Evolutionary conservation across 495 filamentous ascomycete species (phyloP).

Genomic region (Penicillium canariense): DNA sequence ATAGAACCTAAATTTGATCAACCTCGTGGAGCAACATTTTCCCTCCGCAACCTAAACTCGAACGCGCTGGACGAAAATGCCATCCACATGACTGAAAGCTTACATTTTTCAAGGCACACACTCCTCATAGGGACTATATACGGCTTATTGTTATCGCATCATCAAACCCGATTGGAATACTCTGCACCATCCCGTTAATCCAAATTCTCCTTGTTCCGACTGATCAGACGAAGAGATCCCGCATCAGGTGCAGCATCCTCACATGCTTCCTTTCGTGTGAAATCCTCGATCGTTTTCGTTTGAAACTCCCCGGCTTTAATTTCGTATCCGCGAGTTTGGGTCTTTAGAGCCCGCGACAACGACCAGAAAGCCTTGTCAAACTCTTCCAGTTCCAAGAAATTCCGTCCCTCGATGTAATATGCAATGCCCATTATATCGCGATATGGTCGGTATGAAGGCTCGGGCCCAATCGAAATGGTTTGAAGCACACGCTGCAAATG

Average conservation of each 20-base stretch:
- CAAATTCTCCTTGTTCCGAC: background rate
- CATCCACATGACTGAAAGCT: too few species aligned
- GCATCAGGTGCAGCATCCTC: background rate
- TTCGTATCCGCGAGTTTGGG: slow-evolving; percentile 16
- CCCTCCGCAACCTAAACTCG: too few species aligned
- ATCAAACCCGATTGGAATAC: background rate
- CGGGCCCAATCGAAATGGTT: background rate
- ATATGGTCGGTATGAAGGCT: background rate
- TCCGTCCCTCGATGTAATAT: slow-evolving; percentile 17
- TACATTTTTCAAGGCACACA: too few species aligned
- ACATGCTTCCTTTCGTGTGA: slow-evolving; percentile 3
- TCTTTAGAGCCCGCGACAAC: slow-evolving; percentile 13
- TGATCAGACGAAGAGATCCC: slow-evolving; percentile 8
- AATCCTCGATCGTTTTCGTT: slow-evolving; percentile 8
- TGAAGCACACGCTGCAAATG: slow-evolving; percentile 6
- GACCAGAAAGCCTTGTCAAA: slow-evolving; percentile 17
- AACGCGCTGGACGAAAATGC: too few species aligned
- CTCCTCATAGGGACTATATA: too few species aligned
- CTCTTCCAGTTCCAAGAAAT: slow-evolving; percentile 11
- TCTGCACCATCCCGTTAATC: too few species aligned
- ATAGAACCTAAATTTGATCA: too few species aligned
- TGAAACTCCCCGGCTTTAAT: slow-evolving; percentile 15
- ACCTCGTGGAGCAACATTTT: too few species aligned
- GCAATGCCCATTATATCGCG: slow-evolving; percentile 12
- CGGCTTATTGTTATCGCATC: too few species aligned